Evolutionary conservation across 2,329 filamentous ascomycete species (phyloP).

Genomic region (Colletotrichum paranaense): DNA sequence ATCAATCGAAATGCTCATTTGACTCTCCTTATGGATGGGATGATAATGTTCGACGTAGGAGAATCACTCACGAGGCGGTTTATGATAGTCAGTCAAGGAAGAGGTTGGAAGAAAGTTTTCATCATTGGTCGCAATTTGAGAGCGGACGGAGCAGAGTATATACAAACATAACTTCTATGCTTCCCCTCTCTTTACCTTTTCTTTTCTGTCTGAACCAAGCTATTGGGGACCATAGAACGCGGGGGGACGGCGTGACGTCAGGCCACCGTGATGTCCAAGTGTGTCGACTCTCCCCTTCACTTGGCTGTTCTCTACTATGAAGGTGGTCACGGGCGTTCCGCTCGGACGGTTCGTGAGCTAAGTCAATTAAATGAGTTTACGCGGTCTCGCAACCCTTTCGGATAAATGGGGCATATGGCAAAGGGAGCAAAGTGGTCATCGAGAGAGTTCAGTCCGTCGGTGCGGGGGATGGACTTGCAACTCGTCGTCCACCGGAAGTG

Average conservation of each 20-base stretch:
- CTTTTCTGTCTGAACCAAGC: background rate
- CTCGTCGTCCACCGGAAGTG: background rate
- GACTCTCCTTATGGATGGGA: background rate
- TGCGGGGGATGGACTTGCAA: background rate
- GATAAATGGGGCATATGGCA: background rate
- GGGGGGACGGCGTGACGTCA: conserved; percentile 24
- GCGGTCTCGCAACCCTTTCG: background rate
- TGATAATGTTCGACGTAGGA: background rate
- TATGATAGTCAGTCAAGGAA: background rate
- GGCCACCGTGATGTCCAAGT: conserved; percentile 26
- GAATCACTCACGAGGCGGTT: background rate
- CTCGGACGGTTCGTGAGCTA: conserved; percentile 8
- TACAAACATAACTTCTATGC: conserved; percentile 8
- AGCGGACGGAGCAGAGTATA: background rate
- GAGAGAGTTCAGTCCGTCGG: background rate
- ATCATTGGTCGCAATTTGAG: background rate
- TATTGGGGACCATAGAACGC: background rate
- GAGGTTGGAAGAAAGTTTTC: background rate
- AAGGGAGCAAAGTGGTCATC: background rate
- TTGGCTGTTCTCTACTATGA: background rate
- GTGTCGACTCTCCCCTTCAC: background rate
- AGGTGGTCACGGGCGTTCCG: background rate
- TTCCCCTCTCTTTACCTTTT: background rate
- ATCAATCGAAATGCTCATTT: background rate
- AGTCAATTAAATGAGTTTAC: background rate